Base-by-base conservation (phyloP, 2,329 filamentous ascomycete species). In the Myrmaecium sp. region DNA sequence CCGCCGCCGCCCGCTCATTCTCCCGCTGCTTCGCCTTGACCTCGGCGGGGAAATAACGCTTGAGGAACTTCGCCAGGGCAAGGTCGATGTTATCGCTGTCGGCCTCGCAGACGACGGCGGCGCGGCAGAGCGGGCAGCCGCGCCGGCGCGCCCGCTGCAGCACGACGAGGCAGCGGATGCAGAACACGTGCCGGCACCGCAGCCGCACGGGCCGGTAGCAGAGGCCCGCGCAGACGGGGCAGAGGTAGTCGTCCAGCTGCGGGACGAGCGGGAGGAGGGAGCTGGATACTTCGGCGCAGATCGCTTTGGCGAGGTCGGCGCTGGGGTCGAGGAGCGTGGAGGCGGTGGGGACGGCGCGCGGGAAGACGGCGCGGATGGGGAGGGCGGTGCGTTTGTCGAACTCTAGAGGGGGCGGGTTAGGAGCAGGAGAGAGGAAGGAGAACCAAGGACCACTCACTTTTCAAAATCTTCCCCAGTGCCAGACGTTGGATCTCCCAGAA, bases 301-400 rank as follows among this genome's bases (percentile, higher is more conserved):
- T 65, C 30, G 78, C 71, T 42, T 74, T 77, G 21, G 81, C 76
- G 34, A 89, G 68, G 27, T 65, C 66, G 31, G 70, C 66, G 1
- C 74, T 63, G 34, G 89, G 68, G 27, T 65, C 66, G 31, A 70
- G 66, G 1, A 74, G 63, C 32, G 80, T 60, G 19, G 76, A 64
- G 25, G 64, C 63, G 13, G 68, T 62, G 3, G 69, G 64, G 27
- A 79, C 61, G 14, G 61, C 56, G 6, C 59, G 55, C 0, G 72
- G 69, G 36, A 81, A 77, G 0, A 60, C 62, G 18, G 65, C 57
- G 20, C 70, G 70, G 1, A 75, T 71, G 14, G 74, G 71, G 12
- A 91, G 58, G 1, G 75, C 70, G 2, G 82, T 92, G 31, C 72
- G 69, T 51, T 92, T 92, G 52, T 89, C 79, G 45, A 92, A 92